These are phyloP conservation scores for Calycina marina DNA, from an alignment of 2,329 filamentous ascomycete species.

Conservation along the genomic window DNA sequence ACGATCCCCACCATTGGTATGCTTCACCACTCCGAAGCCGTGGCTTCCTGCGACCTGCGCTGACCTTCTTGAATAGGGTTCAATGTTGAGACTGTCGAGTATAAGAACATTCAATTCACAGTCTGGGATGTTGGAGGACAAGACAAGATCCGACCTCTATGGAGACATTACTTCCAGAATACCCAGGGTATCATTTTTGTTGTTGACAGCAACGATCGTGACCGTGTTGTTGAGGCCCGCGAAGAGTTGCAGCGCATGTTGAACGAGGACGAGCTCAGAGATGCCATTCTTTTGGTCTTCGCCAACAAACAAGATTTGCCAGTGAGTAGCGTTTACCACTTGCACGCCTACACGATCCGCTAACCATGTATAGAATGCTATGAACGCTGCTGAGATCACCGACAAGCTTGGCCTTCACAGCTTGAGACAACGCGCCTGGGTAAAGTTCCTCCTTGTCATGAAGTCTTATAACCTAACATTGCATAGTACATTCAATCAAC, in stretches of 20 bases:
- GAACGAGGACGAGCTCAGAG: slow-evolving; percentile 96
- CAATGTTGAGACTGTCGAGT: slow-evolving; percentile 99
- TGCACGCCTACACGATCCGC: slow-evolving; percentile 22
- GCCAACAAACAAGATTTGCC: slow-evolving; percentile 99
- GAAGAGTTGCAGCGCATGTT: slow-evolving; percentile 97
- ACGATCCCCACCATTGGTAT: slow-evolving; percentile 97
- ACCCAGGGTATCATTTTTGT: slow-evolving; percentile 99
- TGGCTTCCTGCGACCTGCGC: slow-evolving; percentile 10
- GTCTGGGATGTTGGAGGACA: slow-evolving; percentile 99
- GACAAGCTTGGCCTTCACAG: slow-evolving; percentile 99
- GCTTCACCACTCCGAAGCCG: slow-evolving; percentile 15
- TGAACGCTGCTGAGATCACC: slow-evolving; percentile 99
- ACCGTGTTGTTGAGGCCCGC: slow-evolving; percentile 91
- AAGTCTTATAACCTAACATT: slow-evolving; percentile 11
- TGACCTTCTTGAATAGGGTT: slow-evolving; percentile 46
- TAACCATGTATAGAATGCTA: slow-evolving; percentile 99
- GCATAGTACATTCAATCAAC: slow-evolving; percentile 95
- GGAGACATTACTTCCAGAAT: slow-evolving; percentile 99
- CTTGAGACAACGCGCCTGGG: slow-evolving; percentile 96
- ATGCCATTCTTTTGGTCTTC: slow-evolving; percentile 92
- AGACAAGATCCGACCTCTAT: slow-evolving; percentile 98
- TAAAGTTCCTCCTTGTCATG: slow-evolving; percentile 35
- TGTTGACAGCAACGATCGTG: slow-evolving; percentile 96
- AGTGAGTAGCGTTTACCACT: slow-evolving; percentile 46
- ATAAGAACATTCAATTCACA: slow-evolving; percentile 99